Conservation (phyloP, 768 basidiomycete species). For the Suillus subalutaceus region DNA sequence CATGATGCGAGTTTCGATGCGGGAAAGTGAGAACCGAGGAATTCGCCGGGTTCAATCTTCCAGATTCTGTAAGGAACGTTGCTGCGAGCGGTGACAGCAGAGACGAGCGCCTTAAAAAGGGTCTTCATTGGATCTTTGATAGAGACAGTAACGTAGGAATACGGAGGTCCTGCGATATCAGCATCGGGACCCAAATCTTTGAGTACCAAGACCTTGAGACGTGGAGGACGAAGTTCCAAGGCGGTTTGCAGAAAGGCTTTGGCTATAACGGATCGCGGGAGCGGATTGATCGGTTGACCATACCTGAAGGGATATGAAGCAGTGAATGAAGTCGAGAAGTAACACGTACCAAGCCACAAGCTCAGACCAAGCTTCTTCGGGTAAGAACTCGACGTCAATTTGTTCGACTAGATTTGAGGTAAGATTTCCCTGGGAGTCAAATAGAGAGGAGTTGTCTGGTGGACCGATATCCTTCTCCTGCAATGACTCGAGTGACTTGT, state of each 20-base stretch:
- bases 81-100: slow-evolving; percentile 35
- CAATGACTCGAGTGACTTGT: slow-evolving; percentile 63
- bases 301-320: slow-evolving; percentile 54
- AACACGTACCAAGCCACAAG: slow-evolving; percentile 59
- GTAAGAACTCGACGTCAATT: slow-evolving; percentile 75
- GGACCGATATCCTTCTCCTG: slow-evolving; percentile 68
- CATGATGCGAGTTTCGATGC: slow-evolving; percentile 26
- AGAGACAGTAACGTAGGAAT: slow-evolving; percentile 50
- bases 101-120: slow-evolving; percentile 45
- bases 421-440: slow-evolving; percentile 55
- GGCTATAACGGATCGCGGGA: slow-evolving; percentile 70
- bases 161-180: slow-evolving; percentile 30
- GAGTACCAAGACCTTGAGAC: slow-evolving; percentile 58
- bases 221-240: slow-evolving; percentile 76
- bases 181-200: slow-evolving; percentile 29
- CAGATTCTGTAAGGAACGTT: slow-evolving; percentile 60
- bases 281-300: slow-evolving; percentile 54
- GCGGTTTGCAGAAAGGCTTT: slow-evolving; percentile 55
- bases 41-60: slow-evolving; percentile 50
- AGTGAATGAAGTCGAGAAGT: not conserved
- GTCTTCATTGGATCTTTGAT: slow-evolving; percentile 50
- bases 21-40: slow-evolving; percentile 33
- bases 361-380: slow-evolving; percentile 68
- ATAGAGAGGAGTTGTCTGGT: slow-evolving; percentile 71
- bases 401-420: slow-evolving; percentile 55